Evolutionary conservation across 2,329 filamentous ascomycete species (phyloP), one percentile per base, ranked within the genome.

Genomic region (Chrysoporthe austroafricana): DNA sequence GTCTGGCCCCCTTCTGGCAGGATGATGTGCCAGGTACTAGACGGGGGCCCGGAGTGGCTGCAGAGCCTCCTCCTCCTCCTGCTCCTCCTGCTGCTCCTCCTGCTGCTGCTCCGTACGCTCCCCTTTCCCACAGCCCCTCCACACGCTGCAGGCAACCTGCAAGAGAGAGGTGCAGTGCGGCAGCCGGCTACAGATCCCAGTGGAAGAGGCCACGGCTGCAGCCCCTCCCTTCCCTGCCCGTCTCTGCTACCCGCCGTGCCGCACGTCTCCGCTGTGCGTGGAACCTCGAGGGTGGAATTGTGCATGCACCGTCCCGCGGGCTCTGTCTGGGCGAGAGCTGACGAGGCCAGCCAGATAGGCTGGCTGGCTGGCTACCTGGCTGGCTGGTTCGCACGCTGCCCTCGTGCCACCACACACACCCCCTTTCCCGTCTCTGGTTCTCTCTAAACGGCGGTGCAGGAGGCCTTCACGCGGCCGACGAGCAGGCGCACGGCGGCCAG

Each of bases 241-340:
- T 62, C 42, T 62, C 63, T 58, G 66, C 58, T 63, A 66, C 59
- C 67, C 59, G 67, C 63, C 60, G 59, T 66, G 63, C 67, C 67
- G 67, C 60, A 26, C 64, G 60, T 69, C 67, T 66, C 67, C 67
- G 65, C 67, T 65, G 64, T 62, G 64, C 42, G 67, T 69, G 64
- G 66, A 69, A 69, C 67, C 54, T 67, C 62, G 42, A 48, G 56
- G 50, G 64, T 69, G 67, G 64, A 60, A 60, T 69, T 57, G 46
- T 67, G 67, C 63, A 66, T 64, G 14, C 44, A 46, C 61, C 58
- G 57, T 36, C 16, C 43, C 42, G 26, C 26, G 52, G 21, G n/a
- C 60, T 34, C 21, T 32, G 50, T 16, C 50, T 26, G 26, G 26
- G 26, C 2, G 26, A 26, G 50, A 54, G 21, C 50, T 16, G 50